Conservation (phyloP, 208 protist species). For the Leishmania major region DNA sequence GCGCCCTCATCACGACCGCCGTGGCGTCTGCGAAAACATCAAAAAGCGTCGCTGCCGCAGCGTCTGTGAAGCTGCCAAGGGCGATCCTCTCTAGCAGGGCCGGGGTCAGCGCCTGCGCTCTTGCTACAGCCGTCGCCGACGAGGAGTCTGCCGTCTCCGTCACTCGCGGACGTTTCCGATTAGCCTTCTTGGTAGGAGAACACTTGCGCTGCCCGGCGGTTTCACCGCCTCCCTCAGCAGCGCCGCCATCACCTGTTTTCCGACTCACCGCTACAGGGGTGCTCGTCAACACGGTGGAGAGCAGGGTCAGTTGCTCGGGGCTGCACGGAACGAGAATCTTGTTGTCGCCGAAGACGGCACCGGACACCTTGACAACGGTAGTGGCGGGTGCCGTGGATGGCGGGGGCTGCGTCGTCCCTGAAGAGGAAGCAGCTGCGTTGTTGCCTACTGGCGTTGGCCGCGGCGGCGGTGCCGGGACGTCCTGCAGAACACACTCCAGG, state of each 20-base stretch:
- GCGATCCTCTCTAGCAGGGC: constrained; percentile 65
- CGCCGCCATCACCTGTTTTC: not conserved
- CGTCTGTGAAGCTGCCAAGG: constrained; percentile 65
- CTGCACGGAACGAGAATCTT: constrained; percentile 70
- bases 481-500: constrained; percentile 19
- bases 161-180: constrained; percentile 13
- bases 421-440: not conserved
- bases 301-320: constrained; percentile 55
- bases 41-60: constrained; percentile 41
- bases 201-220: not conserved
- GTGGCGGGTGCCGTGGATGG: constrained; percentile 1
- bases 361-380: constrained; percentile 35
- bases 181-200: not conserved
- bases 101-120: constrained; percentile 23
- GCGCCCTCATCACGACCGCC: constrained; percentile 7
- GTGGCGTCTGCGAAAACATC: constrained; percentile 32
- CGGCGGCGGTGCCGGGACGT: constrained; percentile 12
- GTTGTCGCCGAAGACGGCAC: constrained; percentile 41
- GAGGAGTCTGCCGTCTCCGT: not conserved
- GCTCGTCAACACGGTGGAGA: constrained; percentile 40
- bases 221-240: not conserved
- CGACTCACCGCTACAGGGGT: not conserved
- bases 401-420: not conserved
- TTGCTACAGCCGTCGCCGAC: not conserved
- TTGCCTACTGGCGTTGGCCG: not conserved